Base-by-base conservation (phyloP, 352 stramenopile species). In the Ophiocytium majus region DNA sequence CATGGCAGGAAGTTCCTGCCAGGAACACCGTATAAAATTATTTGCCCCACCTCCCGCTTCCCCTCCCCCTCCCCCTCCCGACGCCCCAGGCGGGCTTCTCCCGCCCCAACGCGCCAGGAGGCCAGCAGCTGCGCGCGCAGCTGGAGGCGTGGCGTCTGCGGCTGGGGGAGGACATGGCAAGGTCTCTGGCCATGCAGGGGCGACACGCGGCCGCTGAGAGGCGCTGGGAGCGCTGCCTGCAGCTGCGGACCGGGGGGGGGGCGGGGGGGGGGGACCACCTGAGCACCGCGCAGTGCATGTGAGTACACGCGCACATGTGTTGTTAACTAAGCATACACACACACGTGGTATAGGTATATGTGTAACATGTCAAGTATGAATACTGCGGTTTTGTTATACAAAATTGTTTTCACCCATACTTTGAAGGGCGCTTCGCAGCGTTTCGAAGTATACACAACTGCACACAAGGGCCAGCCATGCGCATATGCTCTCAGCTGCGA, bases 161-260 rank as follows among this genome's bases (percentile, higher is more conserved):
- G 5, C 36, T 81, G 50, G 19, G 19, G 50, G 75, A 81, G 50
- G 75, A 81, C 50, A 28, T 81, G 5, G 31, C 75, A 43, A 1
- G 75, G 1, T 49, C 34, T 33, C 28, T 36, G 36, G n/a, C 19
- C 19, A 63, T 28, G 28, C 36, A 57, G 36, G 75, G 75, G 34
- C 37, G 36, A 33, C 36, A 28, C 50, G 75, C 75, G 5, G 19
- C 50, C 36, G 32, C 19, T 5, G 75, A 81, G 32, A 43, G 10
- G 75, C 75, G 28, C 19, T 81, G 75, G 75, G 1, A 33, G 31
- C 31, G 9, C 5, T 81, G 75, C 36, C 49, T 10, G 9, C 10
- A 33, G n/a, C 34, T 63, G 19, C 37, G 75, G 5, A 9, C 10
- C 5, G 35, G 5, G 10, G 17, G 19, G 14, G 75, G 1, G 28